Conservation (phyloP, 495 filamentous ascomycete genomes). For the Aspergillus affinis region DNA sequence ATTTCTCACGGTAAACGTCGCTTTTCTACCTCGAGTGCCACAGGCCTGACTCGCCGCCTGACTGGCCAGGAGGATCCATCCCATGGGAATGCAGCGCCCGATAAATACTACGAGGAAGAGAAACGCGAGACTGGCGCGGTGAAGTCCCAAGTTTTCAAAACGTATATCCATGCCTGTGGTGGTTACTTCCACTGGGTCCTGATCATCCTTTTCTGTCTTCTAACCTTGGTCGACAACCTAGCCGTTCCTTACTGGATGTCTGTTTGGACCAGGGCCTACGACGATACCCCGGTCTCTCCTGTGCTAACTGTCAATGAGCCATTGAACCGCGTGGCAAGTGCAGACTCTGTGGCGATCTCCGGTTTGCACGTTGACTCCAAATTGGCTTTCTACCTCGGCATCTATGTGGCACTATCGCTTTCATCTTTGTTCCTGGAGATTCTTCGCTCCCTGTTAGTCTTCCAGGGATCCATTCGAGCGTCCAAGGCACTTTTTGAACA, state of each 20-base stretch:
- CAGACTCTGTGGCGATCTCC: background rate
- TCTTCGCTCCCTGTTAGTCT: slow-evolving; percentile 57
- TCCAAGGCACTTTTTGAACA: slow-evolving; percentile 64
- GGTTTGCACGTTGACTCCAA: slow-evolving; percentile 12
- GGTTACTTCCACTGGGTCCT: slow-evolving; percentile 61
- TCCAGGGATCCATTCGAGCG: slow-evolving; percentile 51
- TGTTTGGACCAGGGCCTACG: slow-evolving; percentile 56
- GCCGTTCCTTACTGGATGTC: slow-evolving; percentile 60
- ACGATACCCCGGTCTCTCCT: background rate
- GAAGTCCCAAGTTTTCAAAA: slow-evolving; percentile 58
- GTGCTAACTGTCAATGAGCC: background rate
- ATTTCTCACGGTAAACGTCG: background rate
- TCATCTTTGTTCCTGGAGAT: slow-evolving; percentile 55
- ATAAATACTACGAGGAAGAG: slow-evolving; percentile 77
- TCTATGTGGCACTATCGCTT: slow-evolving; percentile 65
- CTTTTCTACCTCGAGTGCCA: background rate
- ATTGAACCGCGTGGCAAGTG: background rate
- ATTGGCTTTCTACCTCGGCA: slow-evolving; percentile 61
- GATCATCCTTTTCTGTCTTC: slow-evolving; percentile 47
- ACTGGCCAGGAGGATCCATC: background rate
- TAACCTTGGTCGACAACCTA: slow-evolving; percentile 33
- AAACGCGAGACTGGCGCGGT: slow-evolving; percentile 64
- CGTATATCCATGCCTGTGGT: slow-evolving; percentile 65
- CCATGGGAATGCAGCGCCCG: slow-evolving; percentile 39
- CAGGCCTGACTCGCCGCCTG: background rate